Base-by-base conservation (phyloP, 352 stramenopile species). In the Stramenopiles sp. region DNA sequence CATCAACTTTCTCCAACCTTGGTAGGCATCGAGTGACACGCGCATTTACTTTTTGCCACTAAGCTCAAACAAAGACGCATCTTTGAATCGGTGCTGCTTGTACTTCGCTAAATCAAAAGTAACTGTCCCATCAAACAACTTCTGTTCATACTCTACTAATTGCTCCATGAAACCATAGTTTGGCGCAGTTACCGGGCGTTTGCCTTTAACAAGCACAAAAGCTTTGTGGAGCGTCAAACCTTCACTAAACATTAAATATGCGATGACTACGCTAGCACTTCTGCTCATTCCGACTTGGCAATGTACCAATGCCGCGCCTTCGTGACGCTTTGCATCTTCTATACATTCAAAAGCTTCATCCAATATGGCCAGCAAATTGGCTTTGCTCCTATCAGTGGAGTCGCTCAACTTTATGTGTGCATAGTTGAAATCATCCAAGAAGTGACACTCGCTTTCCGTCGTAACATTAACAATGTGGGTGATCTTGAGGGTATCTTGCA, bases 171-270 rank as follows among this genome's bases (percentile, higher is more conserved):
- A 55, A 55, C 39, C 39, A 55, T 55, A 55, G 14, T 55, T 55
- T 55, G 39, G 39, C 14, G 39, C 39, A 55, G 39, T 55, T 4
- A 55, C 39, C 14, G 39, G 39, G 14, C 39, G 39, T 55, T 55
- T 55, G 14, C 39, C 39, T 55, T 55, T 55, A 14, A 55, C 39
- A 55, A 55, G 14, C 14, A 55, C 39, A 55, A 55, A 55, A 14
- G 39, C 39, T 55, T 4, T 14, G 14, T 55, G 39, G 4, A 55
- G 14, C 4, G 4, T 55, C 39, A 55, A 14, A 14, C 14, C 14
- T 55, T 55, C 39, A 55, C 39, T 55, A 55, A 14, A 55, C 71
- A 78, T 78, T 33, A 78, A 78, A 78, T 78, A 78, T 78, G 30
- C 71, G 22, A 78, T 78, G 8, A 78, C 71, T 14, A 78, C 71